Evolutionary conservation across 352 stramenopile species (phyloP).

Genomic region (Globisporangium nagaii): DNA sequence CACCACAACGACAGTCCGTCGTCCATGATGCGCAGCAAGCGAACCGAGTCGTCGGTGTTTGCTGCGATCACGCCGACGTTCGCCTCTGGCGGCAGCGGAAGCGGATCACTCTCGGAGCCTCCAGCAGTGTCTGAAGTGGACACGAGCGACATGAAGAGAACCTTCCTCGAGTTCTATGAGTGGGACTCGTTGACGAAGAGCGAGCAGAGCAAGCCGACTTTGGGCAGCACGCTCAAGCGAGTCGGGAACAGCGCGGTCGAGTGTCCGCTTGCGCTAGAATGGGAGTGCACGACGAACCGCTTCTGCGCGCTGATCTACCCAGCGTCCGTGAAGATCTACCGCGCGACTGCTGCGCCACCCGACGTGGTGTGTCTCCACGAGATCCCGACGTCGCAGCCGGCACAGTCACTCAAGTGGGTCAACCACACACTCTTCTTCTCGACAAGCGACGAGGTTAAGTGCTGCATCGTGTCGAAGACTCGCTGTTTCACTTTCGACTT

Average conservation of each 20-base stretch:
- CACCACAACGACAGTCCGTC: slow-evolving; percentile 26
- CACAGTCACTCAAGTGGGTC: slow-evolving; percentile 50
- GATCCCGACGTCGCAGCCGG: slow-evolving; percentile 35
- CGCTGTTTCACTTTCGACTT: slow-evolving; percentile 58
- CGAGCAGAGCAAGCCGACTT: slow-evolving; percentile 3
- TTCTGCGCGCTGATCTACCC: slow-evolving; percentile 62
- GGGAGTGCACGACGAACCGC: slow-evolving; percentile 37
- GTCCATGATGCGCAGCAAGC: slow-evolving; percentile 33
- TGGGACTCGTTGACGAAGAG: slow-evolving; percentile 26
- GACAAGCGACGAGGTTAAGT: slow-evolving; percentile 54
- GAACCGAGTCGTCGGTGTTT: slow-evolving; percentile 50
- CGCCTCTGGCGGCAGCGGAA: slow-evolving; percentile 14
- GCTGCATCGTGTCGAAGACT: slow-evolving; percentile 53
- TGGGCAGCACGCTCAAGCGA: slow-evolving; percentile 14
- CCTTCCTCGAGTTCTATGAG: slow-evolving; percentile 71
- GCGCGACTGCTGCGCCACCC: slow-evolving; percentile 16
- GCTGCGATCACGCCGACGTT: slow-evolving; percentile 28
- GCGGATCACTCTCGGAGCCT: slow-evolving; percentile 8
- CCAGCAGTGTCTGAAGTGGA: slow-evolving; percentile 2
- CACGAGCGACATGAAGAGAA: slow-evolving; percentile 44
- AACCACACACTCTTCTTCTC: slow-evolving; percentile 68
- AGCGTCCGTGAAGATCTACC: slow-evolving; percentile 39
- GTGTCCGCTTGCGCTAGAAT: slow-evolving; percentile 58
- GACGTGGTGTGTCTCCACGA: slow-evolving; percentile 46
- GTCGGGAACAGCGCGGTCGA: slow-evolving; percentile 30